Base-by-base conservation (phyloP, 495 filamentous ascomycete species). In the Chlorociboria aeruginascens region DNA sequence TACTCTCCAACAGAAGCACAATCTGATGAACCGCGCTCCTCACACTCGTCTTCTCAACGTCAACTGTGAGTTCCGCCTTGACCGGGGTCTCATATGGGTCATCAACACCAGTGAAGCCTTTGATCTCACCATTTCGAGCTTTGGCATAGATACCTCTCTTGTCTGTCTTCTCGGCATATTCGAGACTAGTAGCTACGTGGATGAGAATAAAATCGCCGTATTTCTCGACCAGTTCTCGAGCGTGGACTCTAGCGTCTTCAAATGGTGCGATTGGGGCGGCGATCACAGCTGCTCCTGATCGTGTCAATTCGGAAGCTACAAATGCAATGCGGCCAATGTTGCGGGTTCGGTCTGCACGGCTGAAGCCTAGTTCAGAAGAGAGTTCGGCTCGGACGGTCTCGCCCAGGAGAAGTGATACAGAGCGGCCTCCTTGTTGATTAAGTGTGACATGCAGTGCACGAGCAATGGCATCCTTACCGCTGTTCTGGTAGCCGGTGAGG, bases 321-420 rank as follows among this genome's bases (percentile, higher is more conserved):
- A 98, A 98, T 35, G 85, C 85, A 58, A 97, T 97, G 65, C 92
- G 90, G 53, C 81, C 85, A 68, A 97, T 87, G 74, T 98, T 96
- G 58, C 75, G 88, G 74, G 90, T 83, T 57, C 92, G 87, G 69
- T 98, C 93, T 61, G 90, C 82, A 49, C 79, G 78, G 63, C 81
- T 87, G 79, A 96, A 98, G 60, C 92, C 92, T 16, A 98, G 81
- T 69, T 98, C 92, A 29, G 89, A 85, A 20, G 86, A 93, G 34
- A 98, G 79, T 67, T 95, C 92, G 61, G 77, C 72, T 57, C 92
- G 89, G 55, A 98, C 89, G 11, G 86, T 96, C 67, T 98, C 92
- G 56, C 92, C 92, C 20, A 97, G 75, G 20, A 98, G 76, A 58
- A 98, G 80, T 30, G 89, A 89, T 47, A 97, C 93, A 48, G 87